Evolutionary conservation across 2,329 filamentous ascomycete genomes (phyloP).

Genomic region (Botrytis medusae): DNA sequence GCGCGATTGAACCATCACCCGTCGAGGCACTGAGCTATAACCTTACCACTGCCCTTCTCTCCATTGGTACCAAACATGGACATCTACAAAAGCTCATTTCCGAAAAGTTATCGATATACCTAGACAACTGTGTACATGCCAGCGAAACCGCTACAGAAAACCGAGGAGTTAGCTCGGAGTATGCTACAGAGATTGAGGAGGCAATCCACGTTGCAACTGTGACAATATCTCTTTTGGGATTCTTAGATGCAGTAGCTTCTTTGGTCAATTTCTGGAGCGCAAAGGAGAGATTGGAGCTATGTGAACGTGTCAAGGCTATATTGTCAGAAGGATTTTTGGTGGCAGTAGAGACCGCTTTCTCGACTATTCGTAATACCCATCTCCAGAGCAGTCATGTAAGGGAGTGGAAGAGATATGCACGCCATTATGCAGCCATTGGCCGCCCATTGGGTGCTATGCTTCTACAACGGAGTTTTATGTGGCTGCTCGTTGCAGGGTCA

Average conservation of each 20-base stretch:
- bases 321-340: slow-evolving; percentile 84
- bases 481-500: slow-evolving; percentile 75
- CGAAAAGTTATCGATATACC: slow-evolving; percentile 67
- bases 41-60: slow-evolving; percentile 78
- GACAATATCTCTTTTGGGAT: slow-evolving; percentile 83
- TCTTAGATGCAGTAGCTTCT: slow-evolving; percentile 77
- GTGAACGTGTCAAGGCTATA: slow-evolving; percentile 69
- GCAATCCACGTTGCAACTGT: slow-evolving; percentile 71
- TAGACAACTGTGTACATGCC: slow-evolving; percentile 67
- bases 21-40: slow-evolving; percentile 81
- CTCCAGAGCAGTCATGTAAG: slow-evolving; percentile 63
- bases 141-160: slow-evolving; percentile 56
- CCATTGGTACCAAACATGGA: slow-evolving; percentile 71
- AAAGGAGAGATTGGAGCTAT: slow-evolving; percentile 69
- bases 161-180: slow-evolving; percentile 55
- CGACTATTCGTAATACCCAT: slow-evolving; percentile 80
- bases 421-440: slow-evolving; percentile 76
- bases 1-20: slow-evolving; percentile 80
- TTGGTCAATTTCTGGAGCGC: slow-evolving; percentile 80
- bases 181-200: slow-evolving; percentile 58
- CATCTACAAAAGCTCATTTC: slow-evolving; percentile 66
- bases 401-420: slow-evolving; percentile 85
- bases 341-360: slow-evolving; percentile 84
- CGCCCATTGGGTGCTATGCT: slow-evolving; percentile 89
- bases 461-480: slow-evolving; percentile 84